Conservation (phyloP, 768 basidiomycete species). For the Phylloporus sp. region DNA sequence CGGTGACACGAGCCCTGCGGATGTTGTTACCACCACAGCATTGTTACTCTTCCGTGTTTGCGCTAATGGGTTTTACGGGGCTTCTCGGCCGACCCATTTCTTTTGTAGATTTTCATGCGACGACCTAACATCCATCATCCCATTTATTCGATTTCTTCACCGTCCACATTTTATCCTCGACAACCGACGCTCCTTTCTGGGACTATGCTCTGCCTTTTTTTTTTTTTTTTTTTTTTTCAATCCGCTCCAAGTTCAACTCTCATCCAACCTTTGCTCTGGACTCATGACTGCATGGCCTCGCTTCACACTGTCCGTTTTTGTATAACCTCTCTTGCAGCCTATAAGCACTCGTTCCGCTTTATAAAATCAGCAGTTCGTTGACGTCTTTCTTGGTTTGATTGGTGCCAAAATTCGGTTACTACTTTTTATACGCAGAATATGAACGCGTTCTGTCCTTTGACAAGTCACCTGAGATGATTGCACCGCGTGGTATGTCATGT, state of each 20-base stretch:
- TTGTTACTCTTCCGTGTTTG: slow-evolving; percentile 3
- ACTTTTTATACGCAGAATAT: slow-evolving; percentile 25
- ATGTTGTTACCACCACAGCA: slow-evolving; percentile 1
- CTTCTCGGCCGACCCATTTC: slow-evolving; percentile 4
- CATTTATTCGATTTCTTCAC: slow-evolving; percentile 17
- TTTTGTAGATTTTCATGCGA: slow-evolving; percentile 20
- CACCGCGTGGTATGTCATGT: slow-evolving; percentile 22
- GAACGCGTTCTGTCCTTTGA: slow-evolving; percentile 11
- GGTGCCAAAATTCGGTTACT: slow-evolving; percentile 14
- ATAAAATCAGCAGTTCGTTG: slow-evolving; percentile 9
- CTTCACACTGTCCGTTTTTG: slow-evolving; percentile 11
- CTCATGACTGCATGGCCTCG: slow-evolving; percentile 22
- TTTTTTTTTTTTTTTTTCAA: not conserved
- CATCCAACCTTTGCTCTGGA: slow-evolving; percentile 25
- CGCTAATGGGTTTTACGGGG: slow-evolving; percentile 5
- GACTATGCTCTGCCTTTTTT: slow-evolving; percentile 20
- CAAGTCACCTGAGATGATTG: not conserved
- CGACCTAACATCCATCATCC: slow-evolving; percentile 15
- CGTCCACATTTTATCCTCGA: slow-evolving; percentile 15
- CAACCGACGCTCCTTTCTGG: slow-evolving; percentile 23
- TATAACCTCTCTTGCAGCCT: slow-evolving; percentile 7
- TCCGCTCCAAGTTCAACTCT: slow-evolving; percentile 5
- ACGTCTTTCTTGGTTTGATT: slow-evolving; percentile 21
- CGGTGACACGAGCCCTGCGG: slow-evolving; percentile 33
- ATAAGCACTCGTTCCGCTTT: slow-evolving; percentile 12